phyloP scores from a whole-genome alignment of 306 rosid species.

The Prinsepia uniflora region DNA sequence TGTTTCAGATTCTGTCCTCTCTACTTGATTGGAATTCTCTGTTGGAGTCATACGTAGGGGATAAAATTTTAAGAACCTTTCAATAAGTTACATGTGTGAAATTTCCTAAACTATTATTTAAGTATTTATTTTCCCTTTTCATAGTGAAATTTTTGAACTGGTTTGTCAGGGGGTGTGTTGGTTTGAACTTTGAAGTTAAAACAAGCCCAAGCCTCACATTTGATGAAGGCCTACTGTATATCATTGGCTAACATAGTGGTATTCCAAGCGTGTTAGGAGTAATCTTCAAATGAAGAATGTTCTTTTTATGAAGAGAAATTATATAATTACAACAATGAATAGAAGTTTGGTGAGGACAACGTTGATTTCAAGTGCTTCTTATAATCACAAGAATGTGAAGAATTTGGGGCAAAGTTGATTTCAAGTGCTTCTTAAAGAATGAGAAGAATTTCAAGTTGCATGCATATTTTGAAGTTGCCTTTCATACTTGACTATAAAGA shows the following conservation, averaged over 20 bases:
- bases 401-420: constrained; percentile 54
- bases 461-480: constrained; percentile 61
- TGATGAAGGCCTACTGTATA: constrained; percentile 80
- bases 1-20: constrained; percentile 15
- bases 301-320: constrained; percentile 51
- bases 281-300: constrained; percentile 59
- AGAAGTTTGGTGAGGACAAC: constrained; percentile 74
- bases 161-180: constrained; percentile 99
- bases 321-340: constrained; percentile 57
- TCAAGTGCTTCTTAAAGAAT: constrained; percentile 75
- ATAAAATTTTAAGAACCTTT: constrained; percentile 1
- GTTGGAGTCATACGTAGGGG: constrained; percentile 24
- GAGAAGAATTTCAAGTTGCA: constrained; percentile 80
- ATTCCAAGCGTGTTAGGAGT: constrained; percentile 57
- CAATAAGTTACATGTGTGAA: constrained; percentile 19
- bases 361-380: constrained; percentile 74
- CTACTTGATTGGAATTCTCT: not conserved
- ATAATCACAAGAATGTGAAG: constrained; percentile 73
- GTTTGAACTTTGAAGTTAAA: constrained; percentile 96
- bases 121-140: constrained; percentile 28
- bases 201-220: constrained; percentile 93
- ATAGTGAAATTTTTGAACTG: constrained; percentile 66
- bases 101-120: constrained; percentile 20
- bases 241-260: constrained; percentile 74
- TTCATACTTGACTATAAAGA: constrained; percentile 76